phyloP scores from a whole-genome alignment of 768 basidiomycete genomes.

The Pisolithus microcarpus region DNA sequence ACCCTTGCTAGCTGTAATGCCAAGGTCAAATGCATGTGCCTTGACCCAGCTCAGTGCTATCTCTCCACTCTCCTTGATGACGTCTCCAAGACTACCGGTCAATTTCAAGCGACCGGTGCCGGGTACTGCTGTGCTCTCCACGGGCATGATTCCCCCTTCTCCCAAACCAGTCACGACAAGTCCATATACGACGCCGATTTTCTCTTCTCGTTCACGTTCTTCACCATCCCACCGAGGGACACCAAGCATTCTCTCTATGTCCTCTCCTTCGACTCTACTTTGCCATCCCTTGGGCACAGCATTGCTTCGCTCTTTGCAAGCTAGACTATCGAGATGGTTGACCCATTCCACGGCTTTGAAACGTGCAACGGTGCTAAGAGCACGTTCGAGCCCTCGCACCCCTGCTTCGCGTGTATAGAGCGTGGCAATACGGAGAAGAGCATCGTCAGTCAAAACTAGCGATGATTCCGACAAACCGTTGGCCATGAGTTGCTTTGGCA shows the following conservation, averaged over 20 bases:
- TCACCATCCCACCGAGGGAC: constrained; percentile 74
- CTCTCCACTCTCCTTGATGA: constrained; percentile 89
- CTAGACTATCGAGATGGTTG: constrained; percentile 38
- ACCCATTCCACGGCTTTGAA: constrained; percentile 92
- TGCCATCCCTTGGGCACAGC: constrained; percentile 39
- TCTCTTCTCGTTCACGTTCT: constrained; percentile 67
- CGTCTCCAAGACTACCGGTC: constrained; percentile 83
- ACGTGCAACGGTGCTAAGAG: constrained; percentile 82
- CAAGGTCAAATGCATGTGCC: constrained; percentile 71
- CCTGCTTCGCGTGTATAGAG: constrained; percentile 88
- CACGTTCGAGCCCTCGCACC: constrained; percentile 83
- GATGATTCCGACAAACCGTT: constrained; percentile 64
- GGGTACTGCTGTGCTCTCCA: constrained; percentile 76
- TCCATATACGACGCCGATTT: constrained; percentile 75
- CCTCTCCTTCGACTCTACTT: constrained; percentile 52
- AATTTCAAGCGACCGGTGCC: constrained; percentile 67
- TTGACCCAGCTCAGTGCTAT: constrained; percentile 92
- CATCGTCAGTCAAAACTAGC: constrained; percentile 60
- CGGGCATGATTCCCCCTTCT: constrained; percentile 77
- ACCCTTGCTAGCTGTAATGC: constrained; percentile 60
- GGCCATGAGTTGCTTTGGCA: constrained; percentile 79
- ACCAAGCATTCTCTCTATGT: constrained; percentile 82
- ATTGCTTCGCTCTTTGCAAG: constrained; percentile 3
- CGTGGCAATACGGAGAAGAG: constrained; percentile 64
- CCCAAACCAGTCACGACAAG: constrained; percentile 85